A percentile compares a stretch with the other conserved stretches of the same genome.
Evolutionary conservation across 1,139 yeast genomes (phyloP).

Genomic region (Kluyveromyces sp.): DNA sequence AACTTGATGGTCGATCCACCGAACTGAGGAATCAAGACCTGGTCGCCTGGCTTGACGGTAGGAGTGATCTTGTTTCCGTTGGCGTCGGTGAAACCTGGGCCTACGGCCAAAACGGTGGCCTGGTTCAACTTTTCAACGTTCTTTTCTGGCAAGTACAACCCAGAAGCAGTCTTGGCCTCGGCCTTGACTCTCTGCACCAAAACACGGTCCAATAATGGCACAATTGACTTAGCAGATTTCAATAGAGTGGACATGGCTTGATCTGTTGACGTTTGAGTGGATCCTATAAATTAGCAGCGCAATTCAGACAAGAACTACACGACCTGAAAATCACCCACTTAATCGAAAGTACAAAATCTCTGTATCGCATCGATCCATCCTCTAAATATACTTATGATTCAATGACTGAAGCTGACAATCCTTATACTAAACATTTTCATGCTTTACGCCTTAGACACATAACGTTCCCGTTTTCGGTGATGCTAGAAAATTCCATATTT

Average conservation of each 20-base stretch:
- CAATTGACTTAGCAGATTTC: conserved; percentile 79
- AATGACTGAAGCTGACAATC: conserved; percentile 16
- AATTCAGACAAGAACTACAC: too few species aligned
- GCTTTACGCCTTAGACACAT: conserved; percentile 11
- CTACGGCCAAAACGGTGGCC: conserved; percentile 74
- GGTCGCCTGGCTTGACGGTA: conserved; percentile 80
- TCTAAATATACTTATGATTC: conserved; percentile 32
- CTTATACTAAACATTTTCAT: conserved; percentile 20
- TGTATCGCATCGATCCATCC: too few species aligned
- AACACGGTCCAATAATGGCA: conserved; percentile 92
- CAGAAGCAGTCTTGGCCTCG: conserved; percentile 86
- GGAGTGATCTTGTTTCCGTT: conserved; percentile 68
- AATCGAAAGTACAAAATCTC: too few species aligned
- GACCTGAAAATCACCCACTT: too few species aligned
- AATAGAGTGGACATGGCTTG: conserved; percentile 49
- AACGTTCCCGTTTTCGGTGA: conserved; percentile 7
- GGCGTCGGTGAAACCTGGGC: conserved; percentile 68
- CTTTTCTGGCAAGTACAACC: conserved; percentile 93
- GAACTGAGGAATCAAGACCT: conserved; percentile 84
- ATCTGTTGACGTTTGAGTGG: not conserved
- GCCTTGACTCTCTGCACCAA: conserved; percentile 93
- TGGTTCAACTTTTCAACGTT: conserved; percentile 88
- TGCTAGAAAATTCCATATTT: conserved; percentile 8
- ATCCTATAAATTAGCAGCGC: too few species aligned
- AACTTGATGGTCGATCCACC: conserved; percentile 86